Evolutionary conservation across 352 stramenopile genomes (phyloP), one percentile per base, ranked within the genome.

Genomic region (Chloridella minuta): DNA sequence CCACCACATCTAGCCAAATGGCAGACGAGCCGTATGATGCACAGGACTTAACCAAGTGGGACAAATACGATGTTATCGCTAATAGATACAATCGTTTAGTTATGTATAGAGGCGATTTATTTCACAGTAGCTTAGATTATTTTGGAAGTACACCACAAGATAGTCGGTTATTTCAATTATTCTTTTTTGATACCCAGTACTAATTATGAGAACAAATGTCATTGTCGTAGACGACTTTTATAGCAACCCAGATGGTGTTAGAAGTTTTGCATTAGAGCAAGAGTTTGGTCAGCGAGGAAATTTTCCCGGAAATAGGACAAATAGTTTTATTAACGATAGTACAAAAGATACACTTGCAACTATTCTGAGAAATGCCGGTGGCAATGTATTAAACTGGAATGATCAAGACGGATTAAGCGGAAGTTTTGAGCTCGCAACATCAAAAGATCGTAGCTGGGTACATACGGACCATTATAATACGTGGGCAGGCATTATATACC

Each of bases 151-250:
- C 27, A 30, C 27, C 27, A 4, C 1, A 30, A 4, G 27, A 30
- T 30, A 3, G 27, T 30, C 1, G 27, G 27, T 3, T 30, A 30
- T 30, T 30, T 3, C 27, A 30, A 30, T 30, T 30, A 30, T 30
- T 30, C 27, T 30, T 30, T 3, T 30, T 30, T 30, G 27, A 30
- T 30, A 30, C 27, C 3, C 27, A 30, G 27, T 30, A 30, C 27
- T 30, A 30, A 30, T n/a, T 30, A 30, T 30, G 27, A 30, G 3
- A 4, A 30, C 27, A 30, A 24, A 24, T 4, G 51, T 83, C 2
- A 83, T 83, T 25, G 51, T 83, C n/a, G 51, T 83, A 10, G 51
- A 83, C 51, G 51, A 83, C 23, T 83, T 83, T 83, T 83, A 83
- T 83, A 24, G n/a, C n/a, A 24, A 83, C 23, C 51, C 51, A 4